Evolutionary conservation across 306 rosid genomes (phyloP), one percentile per base, ranked within the genome.

Genomic region (Elaeagnus macrophylla): DNA sequence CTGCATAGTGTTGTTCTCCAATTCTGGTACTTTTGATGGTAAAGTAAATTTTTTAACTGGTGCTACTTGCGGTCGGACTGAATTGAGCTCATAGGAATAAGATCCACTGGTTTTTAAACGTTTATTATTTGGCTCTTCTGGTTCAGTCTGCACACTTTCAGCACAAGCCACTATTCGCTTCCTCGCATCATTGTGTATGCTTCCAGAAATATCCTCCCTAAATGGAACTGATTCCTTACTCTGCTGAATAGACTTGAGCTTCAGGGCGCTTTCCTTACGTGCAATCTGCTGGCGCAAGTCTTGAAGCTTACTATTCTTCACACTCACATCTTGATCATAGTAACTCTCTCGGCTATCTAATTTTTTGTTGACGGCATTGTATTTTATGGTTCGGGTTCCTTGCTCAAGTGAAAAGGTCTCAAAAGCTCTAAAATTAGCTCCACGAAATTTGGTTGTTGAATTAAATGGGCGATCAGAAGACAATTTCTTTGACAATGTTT

Each of bases 241-340:
- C 65, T 71, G 82, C 68, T 71, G 94, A 62, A 77, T 76, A 43
- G 91, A 82, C 79, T 82, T 83, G 38, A 76, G 80, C 88, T 73
- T 90, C 48, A 90, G 70, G 58, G 81, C 83, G 74, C 78, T 86
- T 78, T 90, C 97, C 51, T 90, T 68, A 65, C 78, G 79, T 48
- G 95, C 97, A 79, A 90, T 90, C 77, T 79, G 91, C 69, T 86
- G 89, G 66, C 97, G 79, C 77, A 90, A 84, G 76, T 90, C 95
- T 79, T 84, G 86, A 58, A 90, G 89, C 65, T 86, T 80, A 62
- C 60, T 80, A 61, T 46, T 69, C 70, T 68, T 78, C 60, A 69
- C 42, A 48, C 75, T 68, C 61, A 68, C 65, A 53, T 81, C 77
- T 66, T 62, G 82, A 63, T 69, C 91, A 67, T 36, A 38, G 37